Conservation (phyloP, 192 early-diverging fungal genomes). For the Podila verticillata region DNA sequence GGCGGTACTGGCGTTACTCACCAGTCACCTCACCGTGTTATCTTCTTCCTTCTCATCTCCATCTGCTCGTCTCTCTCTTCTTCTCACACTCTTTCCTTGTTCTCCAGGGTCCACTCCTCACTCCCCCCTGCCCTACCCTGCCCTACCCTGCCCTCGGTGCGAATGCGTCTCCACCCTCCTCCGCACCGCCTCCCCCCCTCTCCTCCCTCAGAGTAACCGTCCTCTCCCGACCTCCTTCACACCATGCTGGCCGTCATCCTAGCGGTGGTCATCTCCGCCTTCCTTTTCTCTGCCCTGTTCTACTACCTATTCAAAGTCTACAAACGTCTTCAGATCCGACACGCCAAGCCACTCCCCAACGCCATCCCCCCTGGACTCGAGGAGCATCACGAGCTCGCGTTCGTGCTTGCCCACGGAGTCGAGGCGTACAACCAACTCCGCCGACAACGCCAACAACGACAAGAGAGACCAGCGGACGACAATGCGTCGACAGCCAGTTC, state of each 20-base stretch:
- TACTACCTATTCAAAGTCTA: slow-evolving; percentile 19
- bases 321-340: slow-evolving; percentile 15
- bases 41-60: not conserved
- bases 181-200: slow-evolving; percentile 3
- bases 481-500: not conserved
- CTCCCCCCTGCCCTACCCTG: too few relatives aligned
- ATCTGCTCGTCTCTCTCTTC: too few relatives aligned
- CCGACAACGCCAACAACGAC: slow-evolving; percentile 6
- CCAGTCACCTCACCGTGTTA: too few relatives aligned
- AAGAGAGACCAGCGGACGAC: not conserved
- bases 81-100: not conserved
- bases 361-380: slow-evolving; percentile 14
- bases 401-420: slow-evolving; percentile 34
- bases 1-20: too few relatives aligned
- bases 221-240: not conserved
- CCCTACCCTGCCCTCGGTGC: not conserved
- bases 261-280: slow-evolving; percentile 1
- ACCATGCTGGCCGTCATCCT: slow-evolving; percentile 7
- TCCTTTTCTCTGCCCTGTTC: slow-evolving; percentile 18
- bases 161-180: too few relatives aligned
- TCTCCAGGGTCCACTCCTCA: not conserved
- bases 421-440: slow-evolving; percentile 36
- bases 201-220: not conserved
- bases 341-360: slow-evolving; percentile 7
- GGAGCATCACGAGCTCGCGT: slow-evolving; percentile 32